Conservation (phyloP, 768 basidiomycete genomes). For the Tylopilus felleus region DNA sequence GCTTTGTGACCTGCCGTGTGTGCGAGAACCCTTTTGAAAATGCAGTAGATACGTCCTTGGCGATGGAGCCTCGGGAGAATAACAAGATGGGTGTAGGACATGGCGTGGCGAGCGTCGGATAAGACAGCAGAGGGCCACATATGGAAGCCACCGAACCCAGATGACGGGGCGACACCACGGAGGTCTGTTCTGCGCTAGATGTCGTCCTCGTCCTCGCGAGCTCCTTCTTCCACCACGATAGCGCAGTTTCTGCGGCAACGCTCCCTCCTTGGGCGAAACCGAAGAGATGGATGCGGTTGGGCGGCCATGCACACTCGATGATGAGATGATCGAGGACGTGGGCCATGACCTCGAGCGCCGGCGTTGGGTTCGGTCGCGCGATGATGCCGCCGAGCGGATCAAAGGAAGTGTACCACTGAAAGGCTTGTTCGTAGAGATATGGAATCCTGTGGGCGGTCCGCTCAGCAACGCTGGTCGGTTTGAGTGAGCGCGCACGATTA, state of each 20-base stretch:
- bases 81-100: constrained; percentile 64
- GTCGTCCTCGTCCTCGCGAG: constrained; percentile 4
- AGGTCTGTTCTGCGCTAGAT: constrained; percentile 8
- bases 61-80: constrained; percentile 49
- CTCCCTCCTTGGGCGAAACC: constrained; percentile 88
- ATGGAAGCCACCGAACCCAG: constrained; percentile 69
- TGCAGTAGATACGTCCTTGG: constrained; percentile 43
- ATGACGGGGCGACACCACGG: constrained; percentile 14
- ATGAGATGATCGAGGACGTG: constrained; percentile 55
- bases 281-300: constrained; percentile 73
- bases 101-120: constrained; percentile 54
- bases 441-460: constrained; percentile 52
- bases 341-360: constrained; percentile 55
- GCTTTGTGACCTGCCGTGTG: constrained; percentile 49
- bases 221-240: constrained; percentile 52
- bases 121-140: constrained; percentile 73
- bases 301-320: constrained; percentile 61
- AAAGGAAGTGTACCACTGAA: constrained; percentile 86
- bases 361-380: constrained; percentile 66
- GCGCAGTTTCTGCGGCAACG: constrained; percentile 64
- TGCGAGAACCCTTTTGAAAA: constrained; percentile 59
- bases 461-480: constrained; percentile 9
- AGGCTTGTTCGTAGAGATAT: constrained; percentile 73
- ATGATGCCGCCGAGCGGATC: constrained; percentile 74
- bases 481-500: constrained; percentile 33